phyloP scores from a whole-genome alignment of 176 grass and related monocot species.

The Ensete glaucum region DNA sequence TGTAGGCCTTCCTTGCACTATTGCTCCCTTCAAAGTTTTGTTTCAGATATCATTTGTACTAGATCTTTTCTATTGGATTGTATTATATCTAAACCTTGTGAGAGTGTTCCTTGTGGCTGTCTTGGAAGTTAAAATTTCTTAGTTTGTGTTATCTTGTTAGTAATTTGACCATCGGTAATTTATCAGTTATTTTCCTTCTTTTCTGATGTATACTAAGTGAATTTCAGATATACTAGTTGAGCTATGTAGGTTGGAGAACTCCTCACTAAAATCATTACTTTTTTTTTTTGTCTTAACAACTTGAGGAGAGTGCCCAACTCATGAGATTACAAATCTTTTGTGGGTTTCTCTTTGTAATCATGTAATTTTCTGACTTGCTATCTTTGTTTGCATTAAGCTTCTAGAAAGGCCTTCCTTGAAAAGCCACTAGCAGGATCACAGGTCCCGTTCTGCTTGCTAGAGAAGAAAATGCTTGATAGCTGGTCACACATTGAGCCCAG shows the following conservation, averaged over 20 bases:
- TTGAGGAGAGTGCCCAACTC: background rate
- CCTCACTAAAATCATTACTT: too few relatives aligned
- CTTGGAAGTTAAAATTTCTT: too few relatives aligned
- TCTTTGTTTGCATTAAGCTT: constrained; percentile 39
- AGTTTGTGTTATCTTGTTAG: too few relatives aligned
- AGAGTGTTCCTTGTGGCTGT: too few relatives aligned
- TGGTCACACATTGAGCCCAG: constrained; percentile 81
- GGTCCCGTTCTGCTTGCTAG: constrained; percentile 65
- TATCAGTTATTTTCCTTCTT: too few relatives aligned
- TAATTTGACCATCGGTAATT: too few relatives aligned
- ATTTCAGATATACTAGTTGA: too few relatives aligned
- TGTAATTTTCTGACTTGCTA: background rate
- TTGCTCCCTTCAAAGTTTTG: background rate
- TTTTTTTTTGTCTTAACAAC: background rate
- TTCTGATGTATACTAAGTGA: too few relatives aligned
- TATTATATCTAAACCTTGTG: background rate
- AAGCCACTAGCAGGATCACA: constrained; percentile 84
- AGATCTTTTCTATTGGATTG: background rate
- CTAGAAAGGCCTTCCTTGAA: constrained; percentile 62
- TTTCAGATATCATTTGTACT: background rate
- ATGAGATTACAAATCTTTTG: background rate
- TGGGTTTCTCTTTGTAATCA: background rate
- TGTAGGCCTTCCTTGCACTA: background rate
- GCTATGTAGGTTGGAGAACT: too few relatives aligned
- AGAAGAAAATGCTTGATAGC: constrained; percentile 74